Evolutionary conservation across 2,329 filamentous ascomycete genomes (phyloP), one percentile per base, ranked within the genome.

Genomic region (Sporothrix pseudoabietina): DNA sequence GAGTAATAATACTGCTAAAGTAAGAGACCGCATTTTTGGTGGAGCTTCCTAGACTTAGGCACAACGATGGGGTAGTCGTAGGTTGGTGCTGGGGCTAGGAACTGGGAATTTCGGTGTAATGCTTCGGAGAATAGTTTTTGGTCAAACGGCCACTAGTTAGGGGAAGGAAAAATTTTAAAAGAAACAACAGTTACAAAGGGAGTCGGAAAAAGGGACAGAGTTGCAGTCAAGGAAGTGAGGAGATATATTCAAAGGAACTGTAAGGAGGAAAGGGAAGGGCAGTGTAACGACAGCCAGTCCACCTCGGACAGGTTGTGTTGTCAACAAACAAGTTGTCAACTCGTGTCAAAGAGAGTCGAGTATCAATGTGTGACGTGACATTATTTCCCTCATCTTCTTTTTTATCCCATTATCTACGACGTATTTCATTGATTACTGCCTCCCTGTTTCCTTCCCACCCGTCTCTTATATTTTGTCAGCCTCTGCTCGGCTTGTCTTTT

Each of bases 31-130:
- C 22, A 26, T 2, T n/a, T 39, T 41, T 63, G 59, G 59, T 44
- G 59, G 59, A 65, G 59, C 59, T 65, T 26, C 59, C 44, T 26
- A 10, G 32, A 41, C 35, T 63, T 63, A 22, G 32, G 57, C 57
- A 41, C 35, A 35, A 10, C 3, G 57, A 63, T n/a, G 57, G 57
- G 57, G 57, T 10, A 61, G 30, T 9, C 35, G 19, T 54, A 54
- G 52, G 22, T 10, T 26, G 52, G 26, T 26, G 7, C 22, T 63
- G 32, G 57, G 19, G 35, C 35, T 63, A 32, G 57, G 35, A 12
- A 19, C 9, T 22, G 14, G 55, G 55, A 59, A 59, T 30, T 61
- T 55, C 41, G 61, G 61, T 44, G 61, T 65, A 44, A 35, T 35
- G 35, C 61, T 65, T 65, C 39, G 61, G 35, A 30, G n/a, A 63